Evolutionary conservation across 306 rosid species (phyloP).

Genomic region (Styphnolobium japonicum): DNA sequence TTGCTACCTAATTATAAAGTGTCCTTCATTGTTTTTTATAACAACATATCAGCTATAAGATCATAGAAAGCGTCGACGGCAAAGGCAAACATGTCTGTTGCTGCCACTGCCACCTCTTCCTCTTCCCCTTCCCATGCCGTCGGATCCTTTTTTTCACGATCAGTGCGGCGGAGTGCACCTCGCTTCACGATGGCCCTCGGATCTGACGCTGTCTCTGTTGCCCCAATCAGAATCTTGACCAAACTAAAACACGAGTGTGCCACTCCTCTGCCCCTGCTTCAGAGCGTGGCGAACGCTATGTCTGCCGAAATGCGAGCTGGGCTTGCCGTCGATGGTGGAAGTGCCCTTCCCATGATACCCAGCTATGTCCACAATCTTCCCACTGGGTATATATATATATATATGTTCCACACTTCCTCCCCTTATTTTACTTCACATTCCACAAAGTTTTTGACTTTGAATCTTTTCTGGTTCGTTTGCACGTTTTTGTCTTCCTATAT

Average conservation of each 20-base stretch:
- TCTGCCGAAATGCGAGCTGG: conserved; percentile 73
- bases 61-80: neutral
- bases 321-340: conserved; percentile 53
- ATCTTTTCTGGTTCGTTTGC: neutral
- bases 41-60: neutral
- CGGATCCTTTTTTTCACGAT: conserved; percentile 49
- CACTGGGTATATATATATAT: conserved; percentile 52
- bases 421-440: neutral
- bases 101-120: conserved; percentile 32
- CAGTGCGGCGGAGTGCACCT: conserved; percentile 29
- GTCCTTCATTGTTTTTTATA: neutral
- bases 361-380: conserved; percentile 77
- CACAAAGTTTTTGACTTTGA: neutral
- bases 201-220: conserved; percentile 48
- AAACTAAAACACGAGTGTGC: conserved; percentile 61
- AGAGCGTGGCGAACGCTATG: conserved; percentile 70
- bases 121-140: conserved; percentile 34
- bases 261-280: conserved; percentile 72
- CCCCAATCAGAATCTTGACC: conserved; percentile 39
- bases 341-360: conserved; percentile 85
- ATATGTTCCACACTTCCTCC: neutral
- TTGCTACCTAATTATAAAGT: neutral
- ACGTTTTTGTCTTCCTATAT: no score
- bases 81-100: conserved; percentile 47
- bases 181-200: conserved; percentile 54